Evolutionary conservation across 352 stramenopile species (phyloP).

Genomic region (Globisporangium lucens): DNA sequence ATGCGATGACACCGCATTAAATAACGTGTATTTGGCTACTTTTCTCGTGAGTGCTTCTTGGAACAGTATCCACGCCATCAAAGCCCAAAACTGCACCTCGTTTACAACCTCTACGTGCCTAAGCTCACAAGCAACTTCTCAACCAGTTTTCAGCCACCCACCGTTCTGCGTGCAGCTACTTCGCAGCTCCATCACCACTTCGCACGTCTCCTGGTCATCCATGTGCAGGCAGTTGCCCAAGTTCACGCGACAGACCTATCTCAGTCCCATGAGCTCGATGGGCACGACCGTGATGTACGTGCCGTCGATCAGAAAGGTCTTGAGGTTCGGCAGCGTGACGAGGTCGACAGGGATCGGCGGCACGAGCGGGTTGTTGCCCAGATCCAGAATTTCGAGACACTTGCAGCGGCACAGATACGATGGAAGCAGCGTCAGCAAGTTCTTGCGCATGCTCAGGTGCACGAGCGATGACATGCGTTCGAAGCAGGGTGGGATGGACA

Average conservation of each 20-base stretch:
- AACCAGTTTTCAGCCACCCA: conserved; percentile 62
- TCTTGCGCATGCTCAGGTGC: conserved; percentile 67
- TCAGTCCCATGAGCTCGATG: conserved; percentile 59
- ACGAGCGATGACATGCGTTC: conserved; percentile 54
- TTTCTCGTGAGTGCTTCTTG: background rate
- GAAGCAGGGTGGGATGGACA: conserved; percentile 40
- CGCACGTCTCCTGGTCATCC: conserved; percentile 66
- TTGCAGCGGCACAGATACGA: conserved; percentile 40
- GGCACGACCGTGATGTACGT: conserved; percentile 48
- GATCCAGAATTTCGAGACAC: conserved; percentile 65
- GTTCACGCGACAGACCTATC: conserved; percentile 49
- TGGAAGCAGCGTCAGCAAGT: conserved; percentile 48
- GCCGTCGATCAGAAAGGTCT: conserved; percentile 65
- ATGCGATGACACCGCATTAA: background rate
- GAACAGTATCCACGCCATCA: conserved; percentile 4
- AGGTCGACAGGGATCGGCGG: conserved; percentile 42
- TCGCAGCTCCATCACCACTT: conserved; percentile 55
- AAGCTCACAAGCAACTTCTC: background rate
- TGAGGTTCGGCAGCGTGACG: conserved; percentile 42
- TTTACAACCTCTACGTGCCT: background rate
- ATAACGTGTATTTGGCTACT: background rate
- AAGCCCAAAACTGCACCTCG: conserved; percentile 3
- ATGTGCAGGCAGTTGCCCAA: conserved; percentile 50
- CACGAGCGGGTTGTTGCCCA: conserved; percentile 58
- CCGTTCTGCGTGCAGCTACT: conserved; percentile 48